phyloP scores from a whole-genome alignment of 768 basidiomycete genomes.

The Naganishia kalamii region DNA sequence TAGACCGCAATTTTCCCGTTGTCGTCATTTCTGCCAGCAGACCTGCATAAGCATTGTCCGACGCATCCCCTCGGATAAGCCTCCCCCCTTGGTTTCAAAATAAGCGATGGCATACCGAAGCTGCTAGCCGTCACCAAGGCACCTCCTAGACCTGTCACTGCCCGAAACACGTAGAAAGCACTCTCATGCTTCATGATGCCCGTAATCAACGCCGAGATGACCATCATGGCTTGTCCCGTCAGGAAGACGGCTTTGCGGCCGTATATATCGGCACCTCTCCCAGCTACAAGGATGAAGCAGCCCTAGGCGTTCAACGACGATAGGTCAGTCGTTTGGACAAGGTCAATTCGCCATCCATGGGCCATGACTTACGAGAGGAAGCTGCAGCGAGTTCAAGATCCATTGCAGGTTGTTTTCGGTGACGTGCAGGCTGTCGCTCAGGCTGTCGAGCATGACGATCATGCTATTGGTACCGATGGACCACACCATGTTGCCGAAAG shows the following conservation, averaged over 20 bases:
- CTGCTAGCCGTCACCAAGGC: slow-evolving; percentile 29
- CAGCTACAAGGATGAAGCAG: background rate
- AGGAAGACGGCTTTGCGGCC: background rate
- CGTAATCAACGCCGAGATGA: background rate
- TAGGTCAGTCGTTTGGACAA: too few species aligned
- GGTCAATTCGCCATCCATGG: too few species aligned
- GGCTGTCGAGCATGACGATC: background rate
- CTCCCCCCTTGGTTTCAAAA: background rate
- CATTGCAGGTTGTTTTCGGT: slow-evolving; percentile 3
- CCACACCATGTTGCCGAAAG: background rate
- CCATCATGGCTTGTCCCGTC: background rate
- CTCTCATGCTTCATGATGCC: slow-evolving; percentile 23
- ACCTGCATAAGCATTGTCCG: slow-evolving; percentile 16
- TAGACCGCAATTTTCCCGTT: slow-evolving; percentile 62
- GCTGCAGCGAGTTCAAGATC: background rate
- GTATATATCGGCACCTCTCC: background rate
- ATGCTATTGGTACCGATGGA: background rate
- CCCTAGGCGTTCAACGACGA: background rate
- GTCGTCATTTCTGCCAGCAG: background rate
- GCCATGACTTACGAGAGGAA: background rate
- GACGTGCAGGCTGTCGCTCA: background rate
- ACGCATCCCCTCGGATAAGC: background rate
- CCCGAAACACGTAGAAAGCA: slow-evolving; percentile 30
- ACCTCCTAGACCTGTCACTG: slow-evolving; percentile 30
- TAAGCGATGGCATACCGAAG: slow-evolving; percentile 30